These are phyloP conservation scores for Xenosphaeropsis pyriputrescens DNA, from an alignment of 2,329 filamentous ascomycete genomes.

Conservation along the genomic window DNA sequence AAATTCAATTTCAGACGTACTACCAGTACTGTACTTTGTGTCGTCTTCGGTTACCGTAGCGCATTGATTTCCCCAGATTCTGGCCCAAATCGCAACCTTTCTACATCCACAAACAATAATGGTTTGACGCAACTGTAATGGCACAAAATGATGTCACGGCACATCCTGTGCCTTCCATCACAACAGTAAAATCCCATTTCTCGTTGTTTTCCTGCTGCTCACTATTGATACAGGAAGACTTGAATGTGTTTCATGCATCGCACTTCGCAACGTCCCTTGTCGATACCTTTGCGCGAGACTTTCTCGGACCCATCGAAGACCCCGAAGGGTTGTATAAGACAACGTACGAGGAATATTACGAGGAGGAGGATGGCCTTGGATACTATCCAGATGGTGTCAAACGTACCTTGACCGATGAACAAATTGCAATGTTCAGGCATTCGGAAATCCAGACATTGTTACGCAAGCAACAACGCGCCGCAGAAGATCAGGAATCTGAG, in stretches of 20 bases:
- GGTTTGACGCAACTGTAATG: too few species aligned
- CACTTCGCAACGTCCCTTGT: neutral
- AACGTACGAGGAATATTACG: conserved; percentile 18
- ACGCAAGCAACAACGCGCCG: conserved; percentile 26
- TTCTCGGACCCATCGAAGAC: neutral
- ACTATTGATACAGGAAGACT: neutral
- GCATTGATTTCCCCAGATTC: too few species aligned
- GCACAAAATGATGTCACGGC: too few species aligned
- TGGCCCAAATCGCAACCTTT: too few species aligned
- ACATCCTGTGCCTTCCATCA: too few species aligned
- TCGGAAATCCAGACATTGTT: conserved; percentile 68
- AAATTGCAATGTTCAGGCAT: conserved; percentile 81
- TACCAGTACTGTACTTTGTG: too few species aligned
- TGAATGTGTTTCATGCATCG: neutral
- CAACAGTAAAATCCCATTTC: too few species aligned
- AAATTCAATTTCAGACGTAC: too few species aligned
- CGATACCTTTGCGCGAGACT: neutral
- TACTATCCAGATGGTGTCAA: conserved; percentile 80
- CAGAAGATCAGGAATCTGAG: conserved; percentile 7
- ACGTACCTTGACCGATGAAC: conserved; percentile 79
- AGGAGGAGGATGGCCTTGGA: conserved; percentile 56
- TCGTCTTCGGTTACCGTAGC: too few species aligned
- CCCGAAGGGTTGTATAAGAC: conserved; percentile 16
- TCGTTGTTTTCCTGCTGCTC: too few species aligned
- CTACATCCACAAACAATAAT: too few species aligned